Conservation (phyloP, 805 yeast genomes). For the Crinitomyces ghanaensis region DNA sequence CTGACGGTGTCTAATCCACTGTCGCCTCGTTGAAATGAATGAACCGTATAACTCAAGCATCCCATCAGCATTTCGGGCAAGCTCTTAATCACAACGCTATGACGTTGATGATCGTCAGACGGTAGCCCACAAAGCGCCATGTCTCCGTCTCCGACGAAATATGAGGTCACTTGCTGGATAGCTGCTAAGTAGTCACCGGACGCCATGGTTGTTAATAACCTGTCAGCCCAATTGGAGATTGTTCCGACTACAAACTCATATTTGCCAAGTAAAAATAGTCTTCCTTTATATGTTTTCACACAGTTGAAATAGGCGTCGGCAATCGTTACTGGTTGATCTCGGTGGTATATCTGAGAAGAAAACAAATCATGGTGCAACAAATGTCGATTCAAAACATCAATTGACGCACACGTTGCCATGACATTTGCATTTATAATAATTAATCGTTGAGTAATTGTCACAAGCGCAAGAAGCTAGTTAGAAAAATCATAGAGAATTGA, state of each 20-base stretch:
- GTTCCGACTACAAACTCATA: constrained; percentile 47
- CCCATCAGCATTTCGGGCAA: constrained; percentile 47
- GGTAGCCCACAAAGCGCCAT: constrained; percentile 51
- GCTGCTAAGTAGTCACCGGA: constrained; percentile 43
- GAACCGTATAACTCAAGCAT: constrained; percentile 35
- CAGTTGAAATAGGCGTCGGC: constrained; percentile 28
- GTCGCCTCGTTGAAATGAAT: constrained; percentile 26
- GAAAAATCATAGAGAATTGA: background rate
- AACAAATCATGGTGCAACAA: constrained; percentile 27
- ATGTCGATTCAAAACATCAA: constrained; percentile 33
- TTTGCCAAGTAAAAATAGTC: constrained; percentile 42
- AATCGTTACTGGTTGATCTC: constrained; percentile 20
- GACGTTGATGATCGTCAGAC: constrained; percentile 31
- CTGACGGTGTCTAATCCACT: constrained; percentile 19
- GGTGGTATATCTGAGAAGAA: constrained; percentile 15
- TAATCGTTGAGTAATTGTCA: constrained; percentile 38
- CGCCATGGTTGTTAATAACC: constrained; percentile 37
- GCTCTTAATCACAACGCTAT: constrained; percentile 38
- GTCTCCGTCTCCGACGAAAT: constrained; percentile 40
- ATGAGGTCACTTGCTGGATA: constrained; percentile 41
- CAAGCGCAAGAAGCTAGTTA: constrained; percentile 26
- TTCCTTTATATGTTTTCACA: constrained; percentile 32
- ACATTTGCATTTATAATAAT: constrained; percentile 32
- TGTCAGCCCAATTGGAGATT: constrained; percentile 60
- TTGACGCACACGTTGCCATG: constrained; percentile 27